Conservation (phyloP, 1,284 basidiomycete species). For the Fomitopsis palustris region DNA sequence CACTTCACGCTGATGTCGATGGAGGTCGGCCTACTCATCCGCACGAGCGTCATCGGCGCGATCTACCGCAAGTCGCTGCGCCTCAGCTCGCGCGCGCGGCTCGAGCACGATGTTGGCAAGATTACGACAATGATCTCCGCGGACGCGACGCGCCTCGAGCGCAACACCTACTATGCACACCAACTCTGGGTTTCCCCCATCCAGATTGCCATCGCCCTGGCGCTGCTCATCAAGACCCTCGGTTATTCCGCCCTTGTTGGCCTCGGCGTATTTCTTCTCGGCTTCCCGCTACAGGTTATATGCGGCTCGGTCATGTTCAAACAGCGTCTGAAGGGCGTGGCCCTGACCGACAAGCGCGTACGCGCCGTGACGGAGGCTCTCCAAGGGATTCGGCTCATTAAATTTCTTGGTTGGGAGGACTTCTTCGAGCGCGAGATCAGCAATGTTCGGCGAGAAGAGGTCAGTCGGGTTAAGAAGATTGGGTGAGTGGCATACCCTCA, state of each 20-base stretch:
- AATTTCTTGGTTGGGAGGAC: conserved; percentile 58
- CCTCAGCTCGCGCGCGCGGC: conserved; percentile 60
- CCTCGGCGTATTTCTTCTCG: conserved; percentile 56
- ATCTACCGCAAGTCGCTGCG: conserved; percentile 73
- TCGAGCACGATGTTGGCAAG: conserved; percentile 59
- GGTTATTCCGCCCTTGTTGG: conserved; percentile 73
- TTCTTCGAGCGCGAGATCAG: conserved; percentile 59
- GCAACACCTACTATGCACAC: conserved; percentile 25
- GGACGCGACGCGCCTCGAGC: conserved; percentile 52
- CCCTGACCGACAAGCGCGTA: conserved; percentile 70
- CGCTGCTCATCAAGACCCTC: conserved; percentile 62
- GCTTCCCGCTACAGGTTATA: conserved; percentile 60
- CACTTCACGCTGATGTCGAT: conserved; percentile 47
- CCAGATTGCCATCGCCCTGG: conserved; percentile 61
- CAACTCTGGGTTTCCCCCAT: conserved; percentile 54
- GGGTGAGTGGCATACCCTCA: conserved; percentile 37
- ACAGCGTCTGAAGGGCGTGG: conserved; percentile 62
- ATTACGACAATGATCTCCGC: conserved; percentile 72
- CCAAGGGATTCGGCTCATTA: conserved; percentile 62
- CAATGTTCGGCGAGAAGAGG: conserved; percentile 47
- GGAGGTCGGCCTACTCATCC: conserved; percentile 47
- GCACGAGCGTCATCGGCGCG: conserved; percentile 59
- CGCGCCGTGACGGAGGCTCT: conserved; percentile 64
- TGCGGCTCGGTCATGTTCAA: conserved; percentile 64
- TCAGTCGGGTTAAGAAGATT: conserved; percentile 44